Base-by-base conservation (phyloP, 208 protist species). In the Leishmania aethiopica region DNA sequence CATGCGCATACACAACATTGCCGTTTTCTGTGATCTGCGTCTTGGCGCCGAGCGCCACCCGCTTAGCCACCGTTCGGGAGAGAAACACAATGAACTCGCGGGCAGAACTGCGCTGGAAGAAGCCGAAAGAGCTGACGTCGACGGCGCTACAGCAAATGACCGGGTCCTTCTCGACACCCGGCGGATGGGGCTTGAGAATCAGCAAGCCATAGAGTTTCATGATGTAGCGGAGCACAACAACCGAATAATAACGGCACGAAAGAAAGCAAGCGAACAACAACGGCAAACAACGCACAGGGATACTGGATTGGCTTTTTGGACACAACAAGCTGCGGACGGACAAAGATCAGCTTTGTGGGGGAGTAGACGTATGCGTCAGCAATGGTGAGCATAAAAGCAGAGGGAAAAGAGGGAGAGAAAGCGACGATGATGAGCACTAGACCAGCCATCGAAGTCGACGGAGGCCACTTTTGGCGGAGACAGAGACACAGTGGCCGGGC, bases 41-140 rank as follows among this genome's bases (percentile, higher is more conserved):
- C 79, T 96, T 95, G 13, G 85, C 82, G 6, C 91, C 91, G 28
- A 86, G 85, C 8, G 89, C 49, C 10, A 96, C 93, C 13, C 90
- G 91, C 81, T 91, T 96, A 4, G 94, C 91, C 51, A 97, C 91
- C 8, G 94, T 97, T 71, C 95, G 91, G 35, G 90, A 90, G 45
- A 97, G 88, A 78, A 98, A 98, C 3, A 95, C 83, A 77, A 97
- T 95, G 60, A 98, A 97, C 81, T 98, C 92, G 25, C 86, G 81
- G 8, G 93, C 94, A 1, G 92, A 82, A 78, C 82, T 94, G 53
- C 95, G 92, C 85, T 98, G 94, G 75, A 98, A 96, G 83, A 95
- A 97, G 47, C 93, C 93, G 64, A 98, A 96, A 42, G 90, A 95
- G 79, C 90, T 95, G 64, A 97, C 94, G 76, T 98, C 93, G 53